These are phyloP conservation scores for Nicotiana tabacum DNA, from an alignment of 257 asterid species.

Conservation along the genomic window DNA sequence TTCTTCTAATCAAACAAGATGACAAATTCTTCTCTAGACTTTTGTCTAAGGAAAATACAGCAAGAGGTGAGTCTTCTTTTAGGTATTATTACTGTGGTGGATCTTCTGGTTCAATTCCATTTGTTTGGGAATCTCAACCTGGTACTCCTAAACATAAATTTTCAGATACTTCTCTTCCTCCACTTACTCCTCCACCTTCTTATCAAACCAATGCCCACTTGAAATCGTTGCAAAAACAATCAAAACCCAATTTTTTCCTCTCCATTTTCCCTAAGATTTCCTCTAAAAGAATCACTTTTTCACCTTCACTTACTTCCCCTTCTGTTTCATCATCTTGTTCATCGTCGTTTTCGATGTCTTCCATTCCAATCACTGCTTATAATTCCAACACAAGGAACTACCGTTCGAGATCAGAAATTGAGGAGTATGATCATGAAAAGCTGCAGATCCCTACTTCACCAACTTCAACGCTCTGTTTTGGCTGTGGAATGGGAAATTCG, in stretches of 20 bases:
- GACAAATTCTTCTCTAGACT: slow-evolving; percentile 42
- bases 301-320: slow-evolving; percentile 14
- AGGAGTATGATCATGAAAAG: slow-evolving; percentile 17
- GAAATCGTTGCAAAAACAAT: slow-evolving; percentile 14
- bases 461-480: slow-evolving; percentile 7
- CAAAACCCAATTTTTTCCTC: slow-evolving; percentile 23
- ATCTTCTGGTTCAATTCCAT: slow-evolving; percentile 58
- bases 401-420: slow-evolving; percentile 24
- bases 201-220: slow-evolving; percentile 24
- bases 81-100: slow-evolving; percentile 62
- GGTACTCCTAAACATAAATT: slow-evolving; percentile 68
- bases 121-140: slow-evolving; percentile 77
- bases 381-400: background rate
- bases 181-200: slow-evolving; percentile 79
- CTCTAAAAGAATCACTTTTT: slow-evolving; percentile 17
- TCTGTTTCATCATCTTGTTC: slow-evolving; percentile 24
- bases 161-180: slow-evolving; percentile 42
- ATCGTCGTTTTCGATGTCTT: slow-evolving; percentile 34
- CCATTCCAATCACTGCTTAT: slow-evolving; percentile 21
- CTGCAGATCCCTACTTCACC: background rate
- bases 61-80: slow-evolving; percentile 44
- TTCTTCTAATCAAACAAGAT: slow-evolving; percentile 27
- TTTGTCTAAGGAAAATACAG: slow-evolving; percentile 31
- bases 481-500: background rate
- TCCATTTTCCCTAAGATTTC: slow-evolving; percentile 25